Evolutionary conservation across 805 yeast species (phyloP), one percentile per base, ranked within the genome.

Genomic region (Starmerella vaccinii): DNA sequence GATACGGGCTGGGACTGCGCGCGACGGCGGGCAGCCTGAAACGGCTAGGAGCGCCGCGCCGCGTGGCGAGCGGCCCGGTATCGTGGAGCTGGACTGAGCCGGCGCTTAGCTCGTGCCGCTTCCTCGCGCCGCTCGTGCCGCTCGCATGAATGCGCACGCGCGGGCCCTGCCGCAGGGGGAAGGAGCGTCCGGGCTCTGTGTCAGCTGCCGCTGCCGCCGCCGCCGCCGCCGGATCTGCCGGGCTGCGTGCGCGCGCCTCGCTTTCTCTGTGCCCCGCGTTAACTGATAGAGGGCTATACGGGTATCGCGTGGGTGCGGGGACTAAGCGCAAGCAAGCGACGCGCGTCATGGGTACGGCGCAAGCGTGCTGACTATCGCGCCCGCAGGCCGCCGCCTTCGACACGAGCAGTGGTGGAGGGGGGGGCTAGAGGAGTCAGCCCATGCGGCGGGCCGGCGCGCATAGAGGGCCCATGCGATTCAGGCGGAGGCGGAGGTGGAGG

Each of bases 241-340:
- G n/a, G n/a, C n/a, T n/a, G n/a, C n/a, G n/a, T n/a, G n/a, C n/a
- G n/a, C n/a, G n/a, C n/a, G n/a, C n/a, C n/a, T n/a, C n/a, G n/a
- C n/a, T n/a, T n/a, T n/a, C n/a, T n/a, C n/a, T n/a, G n/a, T n/a
- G 18, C 38, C 38, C 38, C 38, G 21, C 40, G 26, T 37, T 37
- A 21, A 37, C 13, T 7, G 8, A 19, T 37, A 10, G 4, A 23
- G 7, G 23, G 12, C n/a, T n/a, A n/a, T 41, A 41, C 9, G 5
- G 16, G 45, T 41, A 41, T 41, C 45, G 23, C 23, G 45, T 41
- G 19, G 8, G 45, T 41, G 45, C 45, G 45, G 45, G 45, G 45
- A 41, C 45, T 21, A 41, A 16, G 34, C 34, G 45, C 43, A 39
- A 39, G 43, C 43, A 39, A 39, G 30, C 7, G 30, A 23, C 43